Base-by-base conservation (phyloP, 768 basidiomycete species). In the Paxillus rubicundulus region DNA sequence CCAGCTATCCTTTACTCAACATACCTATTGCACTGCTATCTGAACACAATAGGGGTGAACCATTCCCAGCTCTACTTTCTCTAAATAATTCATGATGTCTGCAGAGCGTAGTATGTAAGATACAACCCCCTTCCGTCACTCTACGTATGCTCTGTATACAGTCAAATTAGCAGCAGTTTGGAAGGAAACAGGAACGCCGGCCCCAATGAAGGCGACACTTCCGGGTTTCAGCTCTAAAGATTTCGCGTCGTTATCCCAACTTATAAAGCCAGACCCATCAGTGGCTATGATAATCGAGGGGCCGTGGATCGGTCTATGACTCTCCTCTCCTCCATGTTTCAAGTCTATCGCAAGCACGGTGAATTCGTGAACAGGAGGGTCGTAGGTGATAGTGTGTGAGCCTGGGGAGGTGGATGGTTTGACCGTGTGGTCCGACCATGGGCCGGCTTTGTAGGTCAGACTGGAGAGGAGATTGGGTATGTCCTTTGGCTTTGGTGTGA, bases 401-500 rank as follows among this genome's bases (percentile, higher is more conserved):
- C 64, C 53, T 9, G 64, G 58, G 72, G 85, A 89, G 0, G 70
- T 58, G 4, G 67, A 70, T 2, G 92, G 87, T 17, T 72, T 58
- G 50, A 98, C 85, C 53, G 85, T 69, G 63, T 97, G 93, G 45
- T 81, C 81, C 8, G 78, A 72, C 10, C 87, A 80, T 13, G 80
- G 77, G 2, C 85, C 83, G 9, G 92, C 79, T 45, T 72, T 77
- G 69, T 98, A 99, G 9, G 94, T 98, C 53, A 98, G 80, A 57
- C 89, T 87, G 4, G 82, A 76, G 53, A 97, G 78, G 39, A 99
- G 84, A 57, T 96, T 98, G 9, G 86, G 84, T 33, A 99, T 85
- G 68, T 99, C 97, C 48, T 97, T 86, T 30, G 92, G 80, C 72
- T 99, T 99, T 2, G 97, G 96, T 0, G 97, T 99, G 37, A 99